Evolutionary conservation across 352 stramenopile genomes (phyloP).

Genomic region (Phytophthora agathidicida): DNA sequence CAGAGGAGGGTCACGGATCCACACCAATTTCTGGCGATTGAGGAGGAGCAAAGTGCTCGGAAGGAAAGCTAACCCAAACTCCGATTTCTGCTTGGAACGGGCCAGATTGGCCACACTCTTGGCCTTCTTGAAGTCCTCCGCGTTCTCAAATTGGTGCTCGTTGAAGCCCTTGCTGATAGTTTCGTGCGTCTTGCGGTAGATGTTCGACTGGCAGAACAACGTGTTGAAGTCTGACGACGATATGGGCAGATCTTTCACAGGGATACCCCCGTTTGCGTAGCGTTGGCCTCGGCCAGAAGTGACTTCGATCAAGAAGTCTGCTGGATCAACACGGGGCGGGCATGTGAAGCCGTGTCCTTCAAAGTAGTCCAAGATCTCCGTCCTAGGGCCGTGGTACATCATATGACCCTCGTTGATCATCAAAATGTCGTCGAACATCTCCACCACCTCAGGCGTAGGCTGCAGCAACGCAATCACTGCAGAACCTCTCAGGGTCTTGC

Average conservation of each 20-base stretch:
- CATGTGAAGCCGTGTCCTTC: constrained; percentile 64
- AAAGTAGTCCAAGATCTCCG: constrained; percentile 84
- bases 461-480: constrained; percentile 55
- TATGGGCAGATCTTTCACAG: constrained; percentile 25
- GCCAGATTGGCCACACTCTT: constrained; percentile 47
- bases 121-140: constrained; percentile 55
- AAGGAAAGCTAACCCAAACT: constrained; percentile 46
- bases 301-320: constrained; percentile 68
- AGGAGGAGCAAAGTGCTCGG: constrained; percentile 39
- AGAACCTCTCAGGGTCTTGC: constrained; percentile 41
- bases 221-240: constrained; percentile 51
- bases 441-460: constrained; percentile 91
- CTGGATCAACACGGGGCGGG: constrained; percentile 58
- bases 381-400: constrained; percentile 89
- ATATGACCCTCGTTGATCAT: constrained; percentile 92
- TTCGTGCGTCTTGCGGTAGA: constrained; percentile 53
- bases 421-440: constrained; percentile 95
- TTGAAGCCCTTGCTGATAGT: constrained; percentile 46
- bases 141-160: constrained; percentile 52
- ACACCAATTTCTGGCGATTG: constrained; percentile 51
- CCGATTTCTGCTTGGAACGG: constrained; percentile 45
- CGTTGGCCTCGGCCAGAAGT: constrained; percentile 52
- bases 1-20: constrained; percentile 47
- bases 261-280: constrained; percentile 38
- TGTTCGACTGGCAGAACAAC: constrained; percentile 54